A percentile compares a stretch with the other conserved stretches of the same genome.
Evolutionary conservation across 108 stramenopile genomes (phyloP).

Genomic region (Skeletonema marinoi): DNA sequence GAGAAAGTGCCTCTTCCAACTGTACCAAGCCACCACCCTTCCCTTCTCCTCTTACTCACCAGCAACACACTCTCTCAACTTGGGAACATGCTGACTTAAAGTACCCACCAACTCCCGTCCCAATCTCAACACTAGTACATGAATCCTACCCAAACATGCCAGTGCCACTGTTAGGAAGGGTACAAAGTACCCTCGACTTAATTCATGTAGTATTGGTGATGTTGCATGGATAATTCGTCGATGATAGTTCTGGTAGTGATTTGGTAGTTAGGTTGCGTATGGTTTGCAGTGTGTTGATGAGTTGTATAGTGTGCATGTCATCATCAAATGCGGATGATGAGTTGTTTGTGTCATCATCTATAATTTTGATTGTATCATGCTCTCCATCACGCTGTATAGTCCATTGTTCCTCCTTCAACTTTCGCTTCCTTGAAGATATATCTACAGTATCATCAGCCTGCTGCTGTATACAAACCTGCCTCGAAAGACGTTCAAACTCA

Average conservation of each 20-base stretch:
- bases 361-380: slow-evolving; percentile 1
- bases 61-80: neutral
- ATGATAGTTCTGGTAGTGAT: slow-evolving; percentile 52
- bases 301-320: neutral
- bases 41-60: neutral
- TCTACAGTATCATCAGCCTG: neutral
- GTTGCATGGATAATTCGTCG: slow-evolving; percentile 67
- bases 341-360: neutral
- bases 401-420: slow-evolving; percentile 32
- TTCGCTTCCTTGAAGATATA: neutral
- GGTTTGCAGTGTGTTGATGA: slow-evolving; percentile 2
- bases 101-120: slow-evolving; percentile 30
- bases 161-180: slow-evolving; percentile 71
- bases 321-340: neutral
- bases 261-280: slow-evolving; percentile 10
- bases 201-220: slow-evolving; percentile 53
- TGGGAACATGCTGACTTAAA: slow-evolving; percentile 20
- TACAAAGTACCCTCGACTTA: slow-evolving; percentile 76
- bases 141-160: slow-evolving; percentile 40
- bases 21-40: neutral
- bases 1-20: slow-evolving; percentile 8
- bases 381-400: slow-evolving; percentile 12
- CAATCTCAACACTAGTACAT: slow-evolving; percentile 20
- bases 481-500: slow-evolving; percentile 4
- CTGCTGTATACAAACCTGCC: neutral